Evolutionary conservation across 495 filamentous ascomycete species (phyloP).

Genomic region (Penicillium simplicissimum): DNA sequence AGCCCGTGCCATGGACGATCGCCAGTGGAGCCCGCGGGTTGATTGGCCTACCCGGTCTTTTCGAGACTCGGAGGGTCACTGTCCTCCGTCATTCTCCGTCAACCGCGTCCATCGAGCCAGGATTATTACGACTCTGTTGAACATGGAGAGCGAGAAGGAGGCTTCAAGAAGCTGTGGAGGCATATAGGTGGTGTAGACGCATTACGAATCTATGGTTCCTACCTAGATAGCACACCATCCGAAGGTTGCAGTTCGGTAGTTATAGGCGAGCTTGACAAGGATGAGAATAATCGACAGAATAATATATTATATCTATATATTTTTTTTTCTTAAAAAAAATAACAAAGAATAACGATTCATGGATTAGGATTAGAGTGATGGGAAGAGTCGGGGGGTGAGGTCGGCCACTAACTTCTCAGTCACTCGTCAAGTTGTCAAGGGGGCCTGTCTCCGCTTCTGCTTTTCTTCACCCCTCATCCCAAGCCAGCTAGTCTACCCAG

Average conservation of each 20-base stretch:
- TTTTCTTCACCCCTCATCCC: not conserved
- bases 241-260: too few species aligned
- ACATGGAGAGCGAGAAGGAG: not conserved
- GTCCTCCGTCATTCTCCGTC: constrained; percentile 9
- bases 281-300: not conserved
- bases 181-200: not conserved
- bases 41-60: constrained; percentile 1
- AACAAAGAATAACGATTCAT: constrained; percentile 1
- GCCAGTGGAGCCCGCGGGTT: constrained; percentile 21
- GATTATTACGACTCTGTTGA: not conserved
- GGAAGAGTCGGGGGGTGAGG: constrained; percentile 2
- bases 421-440: not conserved
- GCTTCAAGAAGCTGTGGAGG: not conserved
- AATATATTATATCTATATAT: not conserved
- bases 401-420: not conserved
- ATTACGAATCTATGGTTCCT: not conserved
- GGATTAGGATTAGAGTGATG: not conserved
- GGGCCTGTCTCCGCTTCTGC: not conserved
- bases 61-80: constrained; percentile 10
- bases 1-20: constrained; percentile 28
- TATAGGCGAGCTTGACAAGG: not conserved
- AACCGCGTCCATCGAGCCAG: not conserved
- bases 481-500: not conserved
- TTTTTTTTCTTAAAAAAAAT: too few species aligned
- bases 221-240: too few species aligned